Evolutionary conservation across 2,329 filamentous ascomycete genomes (phyloP).

Genomic region (Neofusicoccum laricinum): DNA sequence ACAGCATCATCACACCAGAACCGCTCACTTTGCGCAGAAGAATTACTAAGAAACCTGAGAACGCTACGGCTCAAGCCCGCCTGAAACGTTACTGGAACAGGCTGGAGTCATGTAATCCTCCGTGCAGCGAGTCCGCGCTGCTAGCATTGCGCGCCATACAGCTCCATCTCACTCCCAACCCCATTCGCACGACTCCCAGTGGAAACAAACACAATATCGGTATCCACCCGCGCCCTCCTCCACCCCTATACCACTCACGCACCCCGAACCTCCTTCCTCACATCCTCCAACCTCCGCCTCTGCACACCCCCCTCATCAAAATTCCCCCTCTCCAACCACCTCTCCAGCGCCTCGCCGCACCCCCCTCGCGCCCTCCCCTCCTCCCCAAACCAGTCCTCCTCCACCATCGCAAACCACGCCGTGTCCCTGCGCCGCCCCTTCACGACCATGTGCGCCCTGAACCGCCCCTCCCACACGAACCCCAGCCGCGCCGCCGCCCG

Average conservation of each 20-base stretch:
- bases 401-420: constrained; percentile 58
- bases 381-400: constrained; percentile 54
- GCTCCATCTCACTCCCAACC: no score
- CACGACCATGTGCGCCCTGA: constrained; percentile 60
- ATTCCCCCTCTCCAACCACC: constrained; percentile 55
- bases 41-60: no score
- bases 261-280: constrained; percentile 22
- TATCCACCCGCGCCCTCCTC: no score
- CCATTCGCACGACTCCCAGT: no score
- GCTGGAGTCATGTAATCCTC: no score
- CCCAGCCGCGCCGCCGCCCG: constrained; percentile 57
- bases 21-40: no score
- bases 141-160: no score
- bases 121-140: no score
- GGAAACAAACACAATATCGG: no score
- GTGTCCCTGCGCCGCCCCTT: constrained; percentile 59
- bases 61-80: no score
- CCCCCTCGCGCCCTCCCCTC: not conserved
- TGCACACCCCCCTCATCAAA: constrained; percentile 57
- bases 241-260: no score
- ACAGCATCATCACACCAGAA: not conserved
- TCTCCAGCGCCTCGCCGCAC: constrained; percentile 47
- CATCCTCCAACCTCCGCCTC: constrained; percentile 42
- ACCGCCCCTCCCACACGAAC: constrained; percentile 58
- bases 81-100: no score